phyloP scores from a whole-genome alignment of 768 basidiomycete genomes.

The Peribolospora baueri region DNA sequence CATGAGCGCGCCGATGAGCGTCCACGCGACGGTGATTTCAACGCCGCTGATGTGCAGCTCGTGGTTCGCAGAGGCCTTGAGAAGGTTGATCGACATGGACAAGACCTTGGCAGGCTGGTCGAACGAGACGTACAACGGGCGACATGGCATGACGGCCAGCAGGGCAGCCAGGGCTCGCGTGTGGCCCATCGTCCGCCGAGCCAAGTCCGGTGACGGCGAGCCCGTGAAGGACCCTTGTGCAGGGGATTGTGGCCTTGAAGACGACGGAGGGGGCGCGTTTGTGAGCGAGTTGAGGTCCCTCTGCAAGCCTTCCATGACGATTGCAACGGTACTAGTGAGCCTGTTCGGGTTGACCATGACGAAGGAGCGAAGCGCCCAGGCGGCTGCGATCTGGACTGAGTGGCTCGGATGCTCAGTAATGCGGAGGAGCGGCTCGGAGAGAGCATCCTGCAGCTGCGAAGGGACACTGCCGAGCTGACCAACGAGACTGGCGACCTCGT shows the following conservation, averaged over 20 bases:
- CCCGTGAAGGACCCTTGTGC: conserved; percentile 24
- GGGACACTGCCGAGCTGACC: conserved; percentile 82
- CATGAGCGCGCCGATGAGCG: conserved; percentile 68
- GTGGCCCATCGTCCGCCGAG: conserved; percentile 52
- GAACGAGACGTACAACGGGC: conserved; percentile 81
- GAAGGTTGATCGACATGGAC: conserved; percentile 65
- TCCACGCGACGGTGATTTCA: conserved; percentile 89
- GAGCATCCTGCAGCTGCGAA: conserved; percentile 64
- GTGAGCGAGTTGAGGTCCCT: conserved; percentile 56
- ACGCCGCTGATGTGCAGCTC: conserved; percentile 54
- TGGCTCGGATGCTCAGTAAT: conserved; percentile 70
- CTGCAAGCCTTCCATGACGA: conserved; percentile 54
- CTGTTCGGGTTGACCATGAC: conserved; percentile 70
- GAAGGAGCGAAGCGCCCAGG: conserved; percentile 73
- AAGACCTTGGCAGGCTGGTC: conserved; percentile 52
- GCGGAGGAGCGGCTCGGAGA: conserved; percentile 60
- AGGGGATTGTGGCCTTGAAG: too few relatives aligned
- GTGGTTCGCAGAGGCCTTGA: conserved; percentile 79
- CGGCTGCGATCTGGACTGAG: conserved; percentile 57
- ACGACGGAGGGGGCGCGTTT: not conserved
- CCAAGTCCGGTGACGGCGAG: conserved; percentile 38
- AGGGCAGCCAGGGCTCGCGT: conserved; percentile 73
- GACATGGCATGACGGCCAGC: conserved; percentile 57
- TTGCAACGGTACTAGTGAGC: conserved; percentile 51
- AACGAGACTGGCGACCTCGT: conserved; percentile 62